These are phyloP conservation scores for Perilla frutescens DNA, from an alignment of 257 asterid genomes.

Conservation along the genomic window DNA sequence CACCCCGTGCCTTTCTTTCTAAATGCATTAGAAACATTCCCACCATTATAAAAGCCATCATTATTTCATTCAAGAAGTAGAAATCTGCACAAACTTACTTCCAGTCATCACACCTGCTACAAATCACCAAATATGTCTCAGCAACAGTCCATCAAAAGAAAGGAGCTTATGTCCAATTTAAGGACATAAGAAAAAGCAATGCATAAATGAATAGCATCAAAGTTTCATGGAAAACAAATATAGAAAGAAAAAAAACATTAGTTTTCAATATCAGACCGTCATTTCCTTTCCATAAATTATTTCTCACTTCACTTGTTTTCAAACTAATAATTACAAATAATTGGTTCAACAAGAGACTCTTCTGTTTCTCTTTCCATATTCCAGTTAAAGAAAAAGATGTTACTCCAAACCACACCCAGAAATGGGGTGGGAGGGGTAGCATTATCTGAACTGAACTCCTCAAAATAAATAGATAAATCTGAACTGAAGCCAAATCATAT, in stretches of 20 bases:
- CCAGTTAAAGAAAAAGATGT: neutral
- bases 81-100: constrained; percentile 4
- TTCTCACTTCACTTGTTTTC: constrained; percentile 11
- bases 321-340: neutral
- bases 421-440: neutral
- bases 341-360: neutral
- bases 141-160: neutral
- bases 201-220: neutral
- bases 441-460: too few relatives aligned
- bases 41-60: neutral
- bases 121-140: constrained; percentile 2
- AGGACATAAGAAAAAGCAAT: neutral
- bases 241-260: too few relatives aligned
- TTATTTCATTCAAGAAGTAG: constrained; percentile 1
- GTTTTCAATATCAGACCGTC: neutral
- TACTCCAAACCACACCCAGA: neutral
- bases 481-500: neutral
- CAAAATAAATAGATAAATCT: too few relatives aligned
- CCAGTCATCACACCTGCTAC: neutral
- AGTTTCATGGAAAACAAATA: neutral
- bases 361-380: constrained; percentile 17
- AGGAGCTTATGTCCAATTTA: neutral
- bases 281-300: constrained; percentile 7
- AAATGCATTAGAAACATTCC: constrained; percentile 4
- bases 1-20: neutral